Evolutionary conservation across 1,139 yeast species (phyloP).

Genomic region (Martiniozyma asiatica): DNA sequence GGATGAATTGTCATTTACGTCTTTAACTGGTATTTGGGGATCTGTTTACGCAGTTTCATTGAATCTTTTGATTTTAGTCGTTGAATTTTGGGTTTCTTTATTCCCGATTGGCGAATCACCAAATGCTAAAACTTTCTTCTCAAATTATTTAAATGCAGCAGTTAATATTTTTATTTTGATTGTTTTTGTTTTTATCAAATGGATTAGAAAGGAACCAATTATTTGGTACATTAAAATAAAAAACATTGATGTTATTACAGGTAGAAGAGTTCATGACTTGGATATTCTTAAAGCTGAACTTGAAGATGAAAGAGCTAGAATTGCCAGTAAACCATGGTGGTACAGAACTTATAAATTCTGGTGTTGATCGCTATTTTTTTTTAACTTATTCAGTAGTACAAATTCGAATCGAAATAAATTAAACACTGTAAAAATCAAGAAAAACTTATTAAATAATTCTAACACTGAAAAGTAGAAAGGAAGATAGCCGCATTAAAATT

Average conservation of each 20-base stretch:
- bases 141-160: constrained; percentile 44
- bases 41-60: constrained; percentile 50
- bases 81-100: constrained; percentile 58
- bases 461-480: no score
- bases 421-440: no score
- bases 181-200: constrained; percentile 27
- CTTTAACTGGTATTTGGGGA: constrained; percentile 58
- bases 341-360: constrained; percentile 36
- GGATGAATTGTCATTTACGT: constrained; percentile 53
- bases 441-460: no score
- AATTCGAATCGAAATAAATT: no score
- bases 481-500: no score
- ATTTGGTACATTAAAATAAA: constrained; percentile 15
- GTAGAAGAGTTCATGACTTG: constrained; percentile 50
- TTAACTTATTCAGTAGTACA: constrained; percentile 33
- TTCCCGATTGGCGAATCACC: constrained; percentile 46
- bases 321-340: constrained; percentile 38
- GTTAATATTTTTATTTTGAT: constrained; percentile 41
- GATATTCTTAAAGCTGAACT: constrained; percentile 49
- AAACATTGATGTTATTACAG: constrained; percentile 51
- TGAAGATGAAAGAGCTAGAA: constrained; percentile 37
- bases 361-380: no score
- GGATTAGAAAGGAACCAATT: constrained; percentile 31
- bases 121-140: constrained; percentile 31
- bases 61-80: constrained; percentile 48